phyloP scores from a whole-genome alignment of 1,284 basidiomycete genomes.

The Bondarzewia mesenterica region DNA sequence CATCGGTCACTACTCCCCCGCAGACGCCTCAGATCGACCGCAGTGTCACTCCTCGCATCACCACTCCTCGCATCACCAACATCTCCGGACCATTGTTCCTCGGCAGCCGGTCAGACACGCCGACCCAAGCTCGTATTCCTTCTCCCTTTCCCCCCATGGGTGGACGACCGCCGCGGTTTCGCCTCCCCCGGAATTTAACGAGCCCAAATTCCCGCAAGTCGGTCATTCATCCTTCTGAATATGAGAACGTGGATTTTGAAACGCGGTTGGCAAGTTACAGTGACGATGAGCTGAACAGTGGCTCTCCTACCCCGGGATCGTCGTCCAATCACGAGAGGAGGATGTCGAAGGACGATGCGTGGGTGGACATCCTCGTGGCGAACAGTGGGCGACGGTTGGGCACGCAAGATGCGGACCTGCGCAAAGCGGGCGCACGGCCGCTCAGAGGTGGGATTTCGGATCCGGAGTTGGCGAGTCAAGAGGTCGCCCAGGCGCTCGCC shows the following conservation, averaged over 20 bases:
- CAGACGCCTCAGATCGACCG: slow-evolving; percentile 5
- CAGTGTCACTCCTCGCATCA: slow-evolving; percentile 10
- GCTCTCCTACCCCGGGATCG: slow-evolving; percentile 15
- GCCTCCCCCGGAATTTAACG: slow-evolving; percentile 40
- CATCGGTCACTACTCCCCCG: slow-evolving; percentile 12
- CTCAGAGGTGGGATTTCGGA: slow-evolving; percentile 39
- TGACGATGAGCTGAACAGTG: slow-evolving; percentile 41
- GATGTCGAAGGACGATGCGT: slow-evolving; percentile 60
- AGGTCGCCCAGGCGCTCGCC: slow-evolving; percentile 64
- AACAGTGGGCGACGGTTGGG: slow-evolving; percentile 50
- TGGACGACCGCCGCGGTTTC: slow-evolving; percentile 42
- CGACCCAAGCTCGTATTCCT: slow-evolving; percentile 4
- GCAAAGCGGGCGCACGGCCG: slow-evolving; percentile 19
- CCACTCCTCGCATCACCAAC: slow-evolving; percentile 8
- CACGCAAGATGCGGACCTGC: slow-evolving; percentile 47
- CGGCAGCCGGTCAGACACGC: slow-evolving; percentile 8
- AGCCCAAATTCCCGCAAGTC: slow-evolving; percentile 43
- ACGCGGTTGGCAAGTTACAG: slow-evolving; percentile 60
- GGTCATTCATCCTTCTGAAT: slow-evolving; percentile 52
- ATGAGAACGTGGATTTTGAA: slow-evolving; percentile 67
- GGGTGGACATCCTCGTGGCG: slow-evolving; percentile 81
- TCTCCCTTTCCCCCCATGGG: slow-evolving; percentile 4
- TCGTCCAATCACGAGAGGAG: slow-evolving; percentile 39
- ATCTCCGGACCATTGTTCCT: slow-evolving; percentile 10
- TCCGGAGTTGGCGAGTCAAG: slow-evolving; percentile 63